Evolutionary conservation across 305 asterid species (phyloP).

Genomic region (Andrographis paniculata): DNA sequence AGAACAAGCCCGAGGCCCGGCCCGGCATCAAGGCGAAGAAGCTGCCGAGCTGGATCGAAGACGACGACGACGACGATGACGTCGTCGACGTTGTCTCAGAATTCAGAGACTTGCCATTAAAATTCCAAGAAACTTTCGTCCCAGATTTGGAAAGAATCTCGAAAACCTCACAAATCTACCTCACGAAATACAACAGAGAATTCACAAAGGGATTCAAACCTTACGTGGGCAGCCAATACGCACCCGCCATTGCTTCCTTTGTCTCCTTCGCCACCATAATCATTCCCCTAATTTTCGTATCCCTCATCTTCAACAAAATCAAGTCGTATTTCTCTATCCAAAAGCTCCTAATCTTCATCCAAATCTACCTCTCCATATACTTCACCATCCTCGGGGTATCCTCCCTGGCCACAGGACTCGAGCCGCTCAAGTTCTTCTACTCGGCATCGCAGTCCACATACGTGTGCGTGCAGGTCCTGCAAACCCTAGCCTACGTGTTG

Average conservation of each 20-base stretch:
- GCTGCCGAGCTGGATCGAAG: conserved; percentile 37
- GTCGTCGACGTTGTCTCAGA: too few species aligned
- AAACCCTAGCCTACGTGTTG: conserved; percentile 60
- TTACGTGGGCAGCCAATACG: conserved; percentile 72
- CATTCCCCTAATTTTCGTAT: conserved; percentile 64
- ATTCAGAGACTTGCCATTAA: conserved; percentile 65
- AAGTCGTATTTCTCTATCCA: conserved; percentile 80
- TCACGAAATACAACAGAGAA: conserved; percentile 62
- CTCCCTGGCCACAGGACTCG: conserved; percentile 63
- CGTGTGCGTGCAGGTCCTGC: conserved; percentile 66
- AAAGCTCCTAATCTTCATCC: conserved; percentile 70
- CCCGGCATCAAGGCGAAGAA: conserved; percentile 28
- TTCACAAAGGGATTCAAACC: conserved; percentile 74
- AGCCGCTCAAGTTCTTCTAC: conserved; percentile 79
- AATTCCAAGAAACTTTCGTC: conserved; percentile 65
- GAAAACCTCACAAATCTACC: conserved; percentile 50
- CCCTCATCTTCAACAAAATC: conserved; percentile 60
- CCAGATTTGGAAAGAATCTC: conserved; percentile 81
- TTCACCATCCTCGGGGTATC: conserved; percentile 75
- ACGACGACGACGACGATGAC: conserved; percentile 45
- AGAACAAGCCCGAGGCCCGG: too few species aligned
- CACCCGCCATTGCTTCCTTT: conserved; percentile 57
- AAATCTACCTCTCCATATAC: conserved; percentile 69
- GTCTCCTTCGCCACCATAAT: conserved; percentile 60
- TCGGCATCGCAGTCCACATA: conserved; percentile 82